These are phyloP conservation scores for Cunninghamia lanceolata DNA, from an alignment of 75 land plant species.

Conservation along the genomic window DNA sequence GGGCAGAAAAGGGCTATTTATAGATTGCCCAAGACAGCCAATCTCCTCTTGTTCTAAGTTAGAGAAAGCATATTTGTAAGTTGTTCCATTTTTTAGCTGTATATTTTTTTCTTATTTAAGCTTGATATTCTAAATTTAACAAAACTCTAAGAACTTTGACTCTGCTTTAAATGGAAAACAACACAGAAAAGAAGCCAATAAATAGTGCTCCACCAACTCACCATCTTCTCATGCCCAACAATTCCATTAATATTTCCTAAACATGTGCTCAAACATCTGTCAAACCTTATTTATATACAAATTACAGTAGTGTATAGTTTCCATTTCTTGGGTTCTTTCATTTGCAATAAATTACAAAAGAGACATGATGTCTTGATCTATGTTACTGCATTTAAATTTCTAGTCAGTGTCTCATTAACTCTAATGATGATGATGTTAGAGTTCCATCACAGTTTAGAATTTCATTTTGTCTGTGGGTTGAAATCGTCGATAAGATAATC, in stretches of 20 bases:
- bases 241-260: not conserved
- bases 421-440: not conserved
- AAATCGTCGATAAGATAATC: constrained; percentile 9
- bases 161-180: not conserved
- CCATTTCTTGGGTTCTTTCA: constrained; percentile 8
- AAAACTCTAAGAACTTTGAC: not conserved
- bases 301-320: not conserved
- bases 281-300: not conserved
- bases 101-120: not conserved
- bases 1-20: not conserved
- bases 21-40: not conserved
- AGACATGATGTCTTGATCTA: not conserved
- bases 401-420: not conserved
- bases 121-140: not conserved
- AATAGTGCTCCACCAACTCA: not conserved
- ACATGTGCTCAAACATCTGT: not conserved
- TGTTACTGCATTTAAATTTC: not conserved
- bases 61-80: not conserved
- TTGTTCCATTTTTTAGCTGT: not conserved
- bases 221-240: not conserved
- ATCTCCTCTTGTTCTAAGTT: not conserved
- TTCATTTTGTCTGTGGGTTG: not conserved
- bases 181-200: not conserved
- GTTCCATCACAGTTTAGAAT: not conserved
- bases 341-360: not conserved